Percentiles rank a stretch among this genome's conserved stretches.
Conservation (phyloP, 2,329 filamentous ascomycete species). For the Penicillium sp. region DNA sequence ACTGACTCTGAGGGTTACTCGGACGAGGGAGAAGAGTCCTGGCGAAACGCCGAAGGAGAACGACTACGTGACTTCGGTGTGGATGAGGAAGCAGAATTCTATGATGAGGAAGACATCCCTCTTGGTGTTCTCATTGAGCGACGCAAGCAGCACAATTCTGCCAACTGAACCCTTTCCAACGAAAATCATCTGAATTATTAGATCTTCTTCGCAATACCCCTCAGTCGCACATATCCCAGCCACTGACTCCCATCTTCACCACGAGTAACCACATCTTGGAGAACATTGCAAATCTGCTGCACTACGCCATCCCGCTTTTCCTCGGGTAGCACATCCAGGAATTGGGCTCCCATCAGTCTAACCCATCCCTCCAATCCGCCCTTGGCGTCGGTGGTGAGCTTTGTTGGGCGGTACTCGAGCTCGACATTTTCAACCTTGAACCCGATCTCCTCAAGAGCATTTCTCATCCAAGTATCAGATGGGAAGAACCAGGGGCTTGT, state of each 20-base stretch:
- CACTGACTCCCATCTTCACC: conserved; percentile 50
- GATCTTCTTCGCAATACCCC: conserved; percentile 33
- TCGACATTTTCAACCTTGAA: conserved; percentile 49
- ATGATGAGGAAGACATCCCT: conserved; percentile 55
- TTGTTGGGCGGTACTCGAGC: conserved; percentile 57
- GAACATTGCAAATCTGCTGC: conserved; percentile 46
- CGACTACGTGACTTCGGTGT: conserved; percentile 56
- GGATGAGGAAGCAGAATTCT: conserved; percentile 57
- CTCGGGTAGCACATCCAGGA: conserved; percentile 48
- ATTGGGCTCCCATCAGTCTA: conserved; percentile 52
- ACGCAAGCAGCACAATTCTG: conserved; percentile 18
- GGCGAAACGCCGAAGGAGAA: conserved; percentile 56
- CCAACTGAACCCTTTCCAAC: neutral
- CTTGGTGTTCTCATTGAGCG: conserved; percentile 46
- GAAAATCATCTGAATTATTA: neutral
- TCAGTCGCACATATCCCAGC: conserved; percentile 42
- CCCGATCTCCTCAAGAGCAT: conserved; percentile 31
- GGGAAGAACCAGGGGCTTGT: conserved; percentile 65
- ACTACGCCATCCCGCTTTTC: conserved; percentile 46
- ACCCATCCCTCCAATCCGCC: conserved; percentile 60
- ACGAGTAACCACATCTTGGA: conserved; percentile 49
- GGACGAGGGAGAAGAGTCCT: conserved; percentile 50
- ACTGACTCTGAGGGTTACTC: conserved; percentile 18
- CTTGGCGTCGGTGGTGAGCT: conserved; percentile 31
- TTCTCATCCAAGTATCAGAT: conserved; percentile 50